Conservation (phyloP, 495 filamentous ascomycete species). For the Bathelium albidoporum region DNA sequence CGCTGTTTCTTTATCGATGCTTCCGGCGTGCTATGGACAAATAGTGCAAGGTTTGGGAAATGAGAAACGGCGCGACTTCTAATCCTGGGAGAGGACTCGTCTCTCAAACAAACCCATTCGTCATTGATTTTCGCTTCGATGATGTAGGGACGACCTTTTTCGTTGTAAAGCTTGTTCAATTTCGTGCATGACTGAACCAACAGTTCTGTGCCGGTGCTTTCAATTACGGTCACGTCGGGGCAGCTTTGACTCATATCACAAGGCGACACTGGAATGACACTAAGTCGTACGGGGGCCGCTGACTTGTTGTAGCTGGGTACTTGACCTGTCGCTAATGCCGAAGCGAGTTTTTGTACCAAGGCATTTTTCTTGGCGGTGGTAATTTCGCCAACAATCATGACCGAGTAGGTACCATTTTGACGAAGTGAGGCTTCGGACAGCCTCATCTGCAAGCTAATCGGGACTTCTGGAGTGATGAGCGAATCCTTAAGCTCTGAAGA, state of each 20-base stretch:
- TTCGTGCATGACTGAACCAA: slow-evolving; percentile 15
- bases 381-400: slow-evolving; percentile 18
- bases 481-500: not conserved
- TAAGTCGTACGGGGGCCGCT: slow-evolving; percentile 14
- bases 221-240: slow-evolving; percentile 13
- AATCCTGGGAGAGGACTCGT: not conserved
- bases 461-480: not conserved
- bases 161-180: not conserved
- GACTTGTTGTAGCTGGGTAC: not conserved
- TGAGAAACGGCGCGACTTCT: not conserved
- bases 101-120: not conserved
- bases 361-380: slow-evolving; percentile 13
- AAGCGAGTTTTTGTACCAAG: slow-evolving; percentile 14
- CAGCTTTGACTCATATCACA: slow-evolving; percentile 3
- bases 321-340: slow-evolving; percentile 14
- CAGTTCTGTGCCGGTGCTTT: slow-evolving; percentile 12
- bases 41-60: not conserved
- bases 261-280: slow-evolving; percentile 12
- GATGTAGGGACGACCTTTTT: not conserved
- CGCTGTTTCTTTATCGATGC: too few relatives aligned
- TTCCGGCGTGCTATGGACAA: not conserved
- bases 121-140: slow-evolving; percentile 1
- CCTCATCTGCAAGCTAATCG: slow-evolving; percentile 11
- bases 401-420: slow-evolving; percentile 9
- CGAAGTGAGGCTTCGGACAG: slow-evolving; percentile 12